Evolutionary conservation across 2,329 filamentous ascomycete species (phyloP), one percentile per base, ranked within the genome.

Genomic region (Alternaria sp.): DNA sequence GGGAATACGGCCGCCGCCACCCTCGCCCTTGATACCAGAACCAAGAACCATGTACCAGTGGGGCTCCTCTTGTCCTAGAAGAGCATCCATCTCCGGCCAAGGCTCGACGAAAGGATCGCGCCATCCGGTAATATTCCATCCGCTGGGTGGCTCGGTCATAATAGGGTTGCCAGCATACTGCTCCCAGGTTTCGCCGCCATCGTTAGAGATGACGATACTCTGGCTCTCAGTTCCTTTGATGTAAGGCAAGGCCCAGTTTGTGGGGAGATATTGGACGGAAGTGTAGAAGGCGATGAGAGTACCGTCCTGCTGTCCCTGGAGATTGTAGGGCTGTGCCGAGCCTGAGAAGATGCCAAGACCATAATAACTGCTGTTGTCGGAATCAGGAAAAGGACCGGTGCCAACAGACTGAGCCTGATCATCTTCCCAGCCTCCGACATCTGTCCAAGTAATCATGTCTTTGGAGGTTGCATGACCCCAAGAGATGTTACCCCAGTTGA

Each of bases 261-360:
- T 84, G 1, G 84, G 83, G 2, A 84, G 75, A 8, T 81, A 69
- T 7, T 78, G 79, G 4, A 84, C 82, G 3, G 81, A 82, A 3
- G 84, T 85, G 73, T 85, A 86, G 61, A 85, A 81, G 13, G 79
- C 69, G 12, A 83, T 76, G 3, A 85, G 77, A 6, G 82, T 82
- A 43, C 82, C 83, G 64, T 85, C 79, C 43, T 79, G 69, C 60
- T 84, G 80, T 30, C 84, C 84, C 5, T 80, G 67, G 0, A 84
- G 72, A 12, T 85, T 85, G 8, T 84, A 82, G 2, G 85, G 82
- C 64, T 83, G 81, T 5, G 81, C 80, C 40, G 83, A 85, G 4
- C 86, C 86, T 5, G 82, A 85, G 71, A 87, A 87, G 30, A 86
- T 83, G 1, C 85, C 85, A 12, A 86, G 77, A 2, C 82, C 79